Percentiles rank a stretch among this genome's conserved stretches.
phyloP scores from a whole-genome alignment of 1,284 basidiomycete genomes.

The Cutaneotrichosporon dermatis region DNA sequence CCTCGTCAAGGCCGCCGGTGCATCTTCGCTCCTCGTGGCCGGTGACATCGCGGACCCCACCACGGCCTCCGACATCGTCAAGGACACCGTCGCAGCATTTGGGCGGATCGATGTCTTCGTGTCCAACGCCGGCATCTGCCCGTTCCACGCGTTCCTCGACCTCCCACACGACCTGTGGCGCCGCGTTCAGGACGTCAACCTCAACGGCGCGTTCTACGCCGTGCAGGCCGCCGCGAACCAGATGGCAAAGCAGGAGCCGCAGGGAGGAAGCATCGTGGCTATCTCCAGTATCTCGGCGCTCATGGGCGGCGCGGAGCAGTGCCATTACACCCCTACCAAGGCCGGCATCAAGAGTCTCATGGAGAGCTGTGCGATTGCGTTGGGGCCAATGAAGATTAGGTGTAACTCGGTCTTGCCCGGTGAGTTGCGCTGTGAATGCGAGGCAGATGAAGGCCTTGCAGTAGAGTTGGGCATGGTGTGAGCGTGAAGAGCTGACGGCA shows the following conservation, averaged over 20 bases:
- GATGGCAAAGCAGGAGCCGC: slow-evolving; percentile 64
- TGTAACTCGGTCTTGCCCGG: slow-evolving; percentile 55
- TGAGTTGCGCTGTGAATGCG: slow-evolving; percentile 13
- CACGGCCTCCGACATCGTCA: slow-evolving; percentile 63
- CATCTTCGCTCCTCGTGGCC: slow-evolving; percentile 52
- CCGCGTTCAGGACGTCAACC: slow-evolving; percentile 65
- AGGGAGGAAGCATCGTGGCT: slow-evolving; percentile 70
- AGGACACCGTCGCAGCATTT: slow-evolving; percentile 57
- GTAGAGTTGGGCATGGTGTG: no score
- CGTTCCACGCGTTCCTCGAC: slow-evolving; percentile 71
- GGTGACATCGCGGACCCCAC: slow-evolving; percentile 64
- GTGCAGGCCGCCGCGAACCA: slow-evolving; percentile 72
- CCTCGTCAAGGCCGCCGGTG: slow-evolving; percentile 52
- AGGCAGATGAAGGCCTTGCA: no score
- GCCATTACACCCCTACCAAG: slow-evolving; percentile 76
- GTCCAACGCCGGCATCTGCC: slow-evolving; percentile 76
- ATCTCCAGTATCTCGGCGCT: slow-evolving; percentile 73
- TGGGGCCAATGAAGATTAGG: slow-evolving; percentile 69
- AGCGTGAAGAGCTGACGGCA: slow-evolving; percentile 10
- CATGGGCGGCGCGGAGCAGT: slow-evolving; percentile 70
- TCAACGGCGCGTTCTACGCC: slow-evolving; percentile 73
- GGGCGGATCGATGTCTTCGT: slow-evolving; percentile 64
- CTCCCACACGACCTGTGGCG: slow-evolving; percentile 68
- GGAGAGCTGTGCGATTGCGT: slow-evolving; percentile 73
- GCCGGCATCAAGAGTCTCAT: slow-evolving; percentile 74